Conservation (phyloP, 805 yeast genomes). For the Pichia californica region DNA sequence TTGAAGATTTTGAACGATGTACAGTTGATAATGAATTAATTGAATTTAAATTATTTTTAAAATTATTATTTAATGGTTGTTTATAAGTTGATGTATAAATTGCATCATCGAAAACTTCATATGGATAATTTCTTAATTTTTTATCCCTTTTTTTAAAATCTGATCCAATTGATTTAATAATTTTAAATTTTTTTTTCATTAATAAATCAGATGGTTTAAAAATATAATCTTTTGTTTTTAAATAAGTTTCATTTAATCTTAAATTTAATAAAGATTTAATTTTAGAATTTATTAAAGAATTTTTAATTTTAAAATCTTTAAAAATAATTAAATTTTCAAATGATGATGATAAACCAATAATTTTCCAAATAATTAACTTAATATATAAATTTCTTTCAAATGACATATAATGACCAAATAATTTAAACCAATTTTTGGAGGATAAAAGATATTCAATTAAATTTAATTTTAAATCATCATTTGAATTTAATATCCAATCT, state of each 20-base stretch:
- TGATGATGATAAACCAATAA: constrained; percentile 29
- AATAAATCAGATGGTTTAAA: constrained; percentile 31
- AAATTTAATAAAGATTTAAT: constrained; percentile 22
- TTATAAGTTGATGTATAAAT: constrained; percentile 33
- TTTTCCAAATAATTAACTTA: constrained; percentile 63
- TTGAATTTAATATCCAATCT: constrained; percentile 34
- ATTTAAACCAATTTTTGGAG: constrained; percentile 43
- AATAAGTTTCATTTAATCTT: constrained; percentile 28
- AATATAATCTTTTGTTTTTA: constrained; percentile 13
- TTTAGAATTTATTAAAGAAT: constrained; percentile 14
- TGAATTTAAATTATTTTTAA: not conserved
- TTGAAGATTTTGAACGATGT: not conserved
- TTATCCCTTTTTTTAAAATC: constrained; percentile 24
- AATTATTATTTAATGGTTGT: not conserved
- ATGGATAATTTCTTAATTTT: constrained; percentile 48
- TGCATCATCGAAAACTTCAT: constrained; percentile 62
- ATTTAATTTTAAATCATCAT: constrained; percentile 39
- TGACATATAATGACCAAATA: constrained; percentile 77
- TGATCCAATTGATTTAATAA: constrained; percentile 14
- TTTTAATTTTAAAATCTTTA: constrained; percentile 12
- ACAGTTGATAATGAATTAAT: not conserved
- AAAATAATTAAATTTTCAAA: constrained; percentile 6
- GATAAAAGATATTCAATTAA: constrained; percentile 51
- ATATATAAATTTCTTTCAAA: constrained; percentile 63
- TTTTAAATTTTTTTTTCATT: constrained; percentile 45